phyloP scores from a whole-genome alignment of 331 rosid species.

The Acacia concinna region DNA sequence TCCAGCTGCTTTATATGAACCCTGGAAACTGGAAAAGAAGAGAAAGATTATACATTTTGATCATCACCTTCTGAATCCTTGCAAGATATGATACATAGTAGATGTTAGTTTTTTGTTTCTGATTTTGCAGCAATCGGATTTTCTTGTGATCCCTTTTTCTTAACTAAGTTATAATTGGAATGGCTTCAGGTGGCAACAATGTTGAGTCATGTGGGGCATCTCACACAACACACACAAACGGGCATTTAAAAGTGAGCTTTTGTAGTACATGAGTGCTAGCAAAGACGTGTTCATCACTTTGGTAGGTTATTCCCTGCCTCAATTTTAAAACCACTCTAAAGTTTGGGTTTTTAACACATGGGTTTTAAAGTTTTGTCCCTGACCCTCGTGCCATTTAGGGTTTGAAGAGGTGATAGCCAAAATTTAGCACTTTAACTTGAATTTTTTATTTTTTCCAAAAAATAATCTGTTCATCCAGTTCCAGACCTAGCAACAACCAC shows the following conservation, averaged over 20 bases:
- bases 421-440: too few species aligned
- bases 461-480: too few species aligned
- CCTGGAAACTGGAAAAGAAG: constrained; percentile 8
- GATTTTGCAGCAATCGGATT: not conserved
- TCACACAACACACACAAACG: not conserved
- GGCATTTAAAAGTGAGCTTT: not conserved
- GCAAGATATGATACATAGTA: not conserved
- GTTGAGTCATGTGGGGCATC: not conserved
- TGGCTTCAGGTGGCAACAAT: not conserved
- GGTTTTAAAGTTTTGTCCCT: too few species aligned
- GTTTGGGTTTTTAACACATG: not conserved
- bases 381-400: too few species aligned
- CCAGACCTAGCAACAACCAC: too few species aligned
- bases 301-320: not conserved
- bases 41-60: constrained; percentile 8
- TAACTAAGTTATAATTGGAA: not conserved
- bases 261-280: not conserved
- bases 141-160: not conserved
- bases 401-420: too few species aligned
- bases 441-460: too few species aligned
- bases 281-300: not conserved
- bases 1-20: constrained; percentile 26
- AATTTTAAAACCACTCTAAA: not conserved
- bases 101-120: not conserved
- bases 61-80: not conserved